phyloP scores from a whole-genome alignment of 1,284 basidiomycete species.

The Puccinia coronata region DNA sequence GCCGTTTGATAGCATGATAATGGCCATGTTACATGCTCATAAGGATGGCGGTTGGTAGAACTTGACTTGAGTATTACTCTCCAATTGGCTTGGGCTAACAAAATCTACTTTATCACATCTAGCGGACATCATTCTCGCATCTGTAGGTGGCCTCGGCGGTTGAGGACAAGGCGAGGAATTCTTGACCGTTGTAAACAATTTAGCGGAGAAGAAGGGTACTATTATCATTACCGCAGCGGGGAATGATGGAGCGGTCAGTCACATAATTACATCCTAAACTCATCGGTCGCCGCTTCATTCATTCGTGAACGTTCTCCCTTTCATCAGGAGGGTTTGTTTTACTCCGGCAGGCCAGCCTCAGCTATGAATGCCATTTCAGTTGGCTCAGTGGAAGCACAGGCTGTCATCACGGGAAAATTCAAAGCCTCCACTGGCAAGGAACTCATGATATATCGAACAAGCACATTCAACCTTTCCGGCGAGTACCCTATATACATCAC shows the following conservation, averaged over 20 bases:
- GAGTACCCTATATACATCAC: conserved; percentile 9
- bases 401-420: not conserved
- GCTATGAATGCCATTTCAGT: conserved; percentile 30
- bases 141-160: conserved; percentile 14
- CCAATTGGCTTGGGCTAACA: not conserved
- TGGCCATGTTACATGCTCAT: conserved; percentile 21
- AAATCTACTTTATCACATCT: not conserved
- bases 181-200: not conserved
- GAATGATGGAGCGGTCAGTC: conserved; percentile 32
- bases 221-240: conserved; percentile 32
- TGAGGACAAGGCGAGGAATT: conserved; percentile 13
- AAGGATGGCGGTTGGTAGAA: conserved; percentile 29
- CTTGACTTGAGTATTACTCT: not conserved
- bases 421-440: conserved; percentile 8
- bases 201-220: conserved; percentile 10
- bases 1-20: not conserved
- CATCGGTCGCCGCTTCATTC: too few relatives aligned
- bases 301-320: too few relatives aligned
- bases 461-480: not conserved
- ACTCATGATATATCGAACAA: not conserved
- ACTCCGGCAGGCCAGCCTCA: not conserved
- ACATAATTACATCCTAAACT: not conserved
- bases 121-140: conserved; percentile 41
- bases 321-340: not conserved
- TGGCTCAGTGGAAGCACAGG: conserved; percentile 13